Base-by-base conservation (phyloP, 2,329 filamentous ascomycete genomes). In the Penicillium brevicompactum region DNA sequence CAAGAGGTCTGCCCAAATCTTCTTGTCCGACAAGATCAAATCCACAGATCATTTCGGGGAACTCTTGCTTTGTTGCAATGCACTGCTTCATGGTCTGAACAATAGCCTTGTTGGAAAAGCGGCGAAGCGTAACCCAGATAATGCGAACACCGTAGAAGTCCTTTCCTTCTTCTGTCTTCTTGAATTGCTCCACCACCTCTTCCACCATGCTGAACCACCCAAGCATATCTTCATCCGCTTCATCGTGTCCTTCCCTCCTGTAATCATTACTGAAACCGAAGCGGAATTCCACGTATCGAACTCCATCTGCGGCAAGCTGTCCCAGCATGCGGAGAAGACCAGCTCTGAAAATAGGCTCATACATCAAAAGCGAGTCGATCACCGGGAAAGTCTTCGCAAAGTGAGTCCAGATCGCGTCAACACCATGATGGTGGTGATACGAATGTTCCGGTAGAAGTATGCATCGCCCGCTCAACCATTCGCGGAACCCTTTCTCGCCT, bases 21-120 rank as follows among this genome's bases (percentile, higher is more conserved):
- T 97, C 93, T 72, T 93, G 89, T 0, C 91, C 92, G 5, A 96
- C 92, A 9, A 97, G 77, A 73, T 97, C 93, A 74, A 91, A 97
- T 10, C 93, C 93, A 24, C 89, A 87, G 64, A 97, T 85, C 7
- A 95, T 80, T 47, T 92, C 81, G 0, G 93, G 91, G 70, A 88
- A 92, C 31, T 84, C 82, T 51, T 89, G 77, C 75, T 97, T 97
- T 64, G 90, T 87, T 4, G 84, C 81, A 64, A 97, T 91, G 74
- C 92, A 97, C 60, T 89, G 78, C 69, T 93, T 89, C 92, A 97
- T 97, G 72, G 85, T 86, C 60, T 92, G 83, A 18, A 92, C 79
- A 45, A 97, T 84, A 13, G 78, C 73, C 46, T 86, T 85, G 14
- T 87, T 87, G 24, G 84, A 80, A 49, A 85, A 80, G 27, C 76